These are phyloP conservation scores for Mortierella sp. DNA, from an alignment of 371 early-diverging fungal genomes.

Conservation along the genomic window DNA sequence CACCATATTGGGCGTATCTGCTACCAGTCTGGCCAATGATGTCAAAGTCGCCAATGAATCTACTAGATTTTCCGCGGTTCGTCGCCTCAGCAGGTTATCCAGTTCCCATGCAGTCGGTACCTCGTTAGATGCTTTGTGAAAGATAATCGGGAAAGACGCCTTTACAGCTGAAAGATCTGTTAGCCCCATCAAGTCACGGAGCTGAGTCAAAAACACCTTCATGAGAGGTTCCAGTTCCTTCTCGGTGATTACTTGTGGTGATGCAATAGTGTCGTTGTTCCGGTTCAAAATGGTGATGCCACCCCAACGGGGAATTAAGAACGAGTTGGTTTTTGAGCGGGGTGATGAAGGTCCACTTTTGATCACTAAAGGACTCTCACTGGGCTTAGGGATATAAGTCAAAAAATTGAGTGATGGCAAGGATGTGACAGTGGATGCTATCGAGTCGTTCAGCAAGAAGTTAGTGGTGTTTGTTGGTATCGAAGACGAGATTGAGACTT, in stretches of 20 bases:
- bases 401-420: constrained; percentile 90
- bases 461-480: neutral
- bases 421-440: constrained; percentile 87
- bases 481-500: neutral
- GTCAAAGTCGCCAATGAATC: constrained; percentile 81
- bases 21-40: constrained; percentile 84
- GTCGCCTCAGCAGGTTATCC: constrained; percentile 75
- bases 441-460: neutral
- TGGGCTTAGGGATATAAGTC: constrained; percentile 81
- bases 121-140: constrained; percentile 27
- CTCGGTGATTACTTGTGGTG: constrained; percentile 44
- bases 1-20: constrained; percentile 91
- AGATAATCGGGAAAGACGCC: constrained; percentile 41
- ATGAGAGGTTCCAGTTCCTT: constrained; percentile 78
- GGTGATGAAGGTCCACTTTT: constrained; percentile 62
- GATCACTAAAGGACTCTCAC: constrained; percentile 78
- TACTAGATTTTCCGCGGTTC: constrained; percentile 77
- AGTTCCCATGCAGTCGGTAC: constrained; percentile 79
- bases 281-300: constrained; percentile 85
- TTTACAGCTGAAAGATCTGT: constrained; percentile 55
- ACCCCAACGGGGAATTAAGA: constrained; percentile 94
- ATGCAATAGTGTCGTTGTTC: constrained; percentile 8
- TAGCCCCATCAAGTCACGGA: constrained; percentile 86
- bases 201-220: constrained; percentile 82
- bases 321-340: constrained; percentile 75